These are phyloP conservation scores for Pseudophaeomoniella oleicola DNA, from an alignment of 2,329 filamentous ascomycete species.

Conservation along the genomic window DNA sequence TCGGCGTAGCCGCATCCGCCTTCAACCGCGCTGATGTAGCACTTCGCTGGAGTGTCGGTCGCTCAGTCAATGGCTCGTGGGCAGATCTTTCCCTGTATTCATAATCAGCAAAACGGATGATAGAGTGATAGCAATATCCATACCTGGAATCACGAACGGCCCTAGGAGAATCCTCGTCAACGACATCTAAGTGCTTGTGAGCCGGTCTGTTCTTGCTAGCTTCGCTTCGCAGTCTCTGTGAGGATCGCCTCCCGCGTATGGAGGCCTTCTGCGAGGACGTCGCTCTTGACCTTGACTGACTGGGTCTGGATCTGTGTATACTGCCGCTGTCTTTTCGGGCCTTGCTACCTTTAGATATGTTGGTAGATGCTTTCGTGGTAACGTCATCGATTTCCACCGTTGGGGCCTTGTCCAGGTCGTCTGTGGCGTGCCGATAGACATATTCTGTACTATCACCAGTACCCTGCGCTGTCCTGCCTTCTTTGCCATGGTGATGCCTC, in stretches of 20 bases:
- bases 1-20: neutral
- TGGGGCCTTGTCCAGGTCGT: slow-evolving; percentile 2
- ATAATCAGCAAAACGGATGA: too few species aligned
- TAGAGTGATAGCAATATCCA: too few species aligned
- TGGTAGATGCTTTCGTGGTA: slow-evolving; percentile 1
- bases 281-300: slow-evolving; percentile 7
- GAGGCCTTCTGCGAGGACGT: slow-evolving; percentile 2
- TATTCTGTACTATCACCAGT: slow-evolving; percentile 2
- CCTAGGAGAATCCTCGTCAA: too few species aligned
- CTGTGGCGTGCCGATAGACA: slow-evolving; percentile 2
- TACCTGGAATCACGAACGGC: too few species aligned
- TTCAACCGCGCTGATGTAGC: neutral
- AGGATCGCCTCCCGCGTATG: neutral
- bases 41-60: neutral
- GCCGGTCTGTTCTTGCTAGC: too few species aligned
- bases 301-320: neutral
- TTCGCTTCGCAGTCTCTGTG: neutral
- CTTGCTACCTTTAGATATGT: neutral
- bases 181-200: too few species aligned
- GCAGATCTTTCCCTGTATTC: neutral
- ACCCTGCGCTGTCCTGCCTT: neutral
- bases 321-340: neutral
- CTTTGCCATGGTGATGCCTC: neutral
- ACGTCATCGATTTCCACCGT: neutral
- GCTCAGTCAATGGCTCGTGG: neutral